Percentiles rank a stretch among this genome's conserved stretches.
Evolutionary conservation across 805 yeast genomes (phyloP).

Genomic region (Ogataea zsoltii): DNA sequence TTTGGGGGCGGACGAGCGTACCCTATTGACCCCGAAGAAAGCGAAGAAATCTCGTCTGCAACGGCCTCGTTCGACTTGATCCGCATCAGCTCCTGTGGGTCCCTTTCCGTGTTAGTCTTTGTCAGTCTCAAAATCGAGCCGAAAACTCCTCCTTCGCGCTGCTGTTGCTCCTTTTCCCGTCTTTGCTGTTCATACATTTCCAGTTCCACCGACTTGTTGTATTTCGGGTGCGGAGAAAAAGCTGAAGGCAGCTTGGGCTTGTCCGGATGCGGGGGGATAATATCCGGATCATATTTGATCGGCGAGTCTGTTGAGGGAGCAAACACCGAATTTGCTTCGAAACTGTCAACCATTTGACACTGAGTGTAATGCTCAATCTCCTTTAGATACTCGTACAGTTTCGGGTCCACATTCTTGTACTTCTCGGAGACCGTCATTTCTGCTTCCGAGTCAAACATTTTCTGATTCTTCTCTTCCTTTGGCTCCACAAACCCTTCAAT

Average conservation of each 20-base stretch:
- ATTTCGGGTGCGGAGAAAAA: conserved; percentile 35
- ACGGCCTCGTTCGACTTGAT: conserved; percentile 19
- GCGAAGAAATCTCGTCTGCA: conserved; percentile 11
- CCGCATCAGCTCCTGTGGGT: conserved; percentile 14
- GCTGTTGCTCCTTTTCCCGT: conserved; percentile 19
- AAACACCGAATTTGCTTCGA: conserved; percentile 20
- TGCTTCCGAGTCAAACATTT: conserved; percentile 12
- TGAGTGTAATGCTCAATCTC: conserved; percentile 24
- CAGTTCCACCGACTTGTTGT: conserved; percentile 26
- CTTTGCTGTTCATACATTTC: conserved; percentile 23
- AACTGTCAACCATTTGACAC: conserved; percentile 1
- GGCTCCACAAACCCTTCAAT: conserved; percentile 17
- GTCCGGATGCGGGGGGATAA: conserved; percentile 54
- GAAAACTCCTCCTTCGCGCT: conserved; percentile 26
- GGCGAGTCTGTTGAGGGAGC: conserved; percentile 26
- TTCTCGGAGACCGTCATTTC: conserved; percentile 20
- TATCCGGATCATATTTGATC: conserved; percentile 38
- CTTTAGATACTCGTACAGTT: conserved; percentile 46
- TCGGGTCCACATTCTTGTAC: conserved; percentile 41
- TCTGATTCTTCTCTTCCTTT: conserved; percentile 1
- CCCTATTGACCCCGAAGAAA: conserved; percentile 10
- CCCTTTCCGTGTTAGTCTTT: conserved; percentile 23
- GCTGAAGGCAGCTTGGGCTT: conserved; percentile 51
- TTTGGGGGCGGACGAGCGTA: conserved; percentile 34
- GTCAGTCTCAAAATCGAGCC: conserved; percentile 34